A percentile compares a stretch with the other conserved stretches of the same genome.
These are phyloP conservation scores for Eucalyptus tenuipes DNA, from an alignment of 345 rosid species.

Conservation along the genomic window DNA sequence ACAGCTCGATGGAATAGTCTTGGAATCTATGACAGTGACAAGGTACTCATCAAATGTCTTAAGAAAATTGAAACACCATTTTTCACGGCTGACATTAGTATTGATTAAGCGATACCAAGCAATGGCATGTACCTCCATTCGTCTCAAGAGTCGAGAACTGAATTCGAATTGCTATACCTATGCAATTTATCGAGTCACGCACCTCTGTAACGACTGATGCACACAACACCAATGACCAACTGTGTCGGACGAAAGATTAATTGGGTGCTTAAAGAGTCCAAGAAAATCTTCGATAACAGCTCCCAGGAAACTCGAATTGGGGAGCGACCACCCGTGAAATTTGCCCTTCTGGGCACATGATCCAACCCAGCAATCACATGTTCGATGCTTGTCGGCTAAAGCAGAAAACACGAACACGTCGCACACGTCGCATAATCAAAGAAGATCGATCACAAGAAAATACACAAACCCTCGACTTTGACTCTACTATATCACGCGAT, in stretches of 20 bases:
- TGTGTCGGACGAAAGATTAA: neutral
- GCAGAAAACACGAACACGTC: neutral
- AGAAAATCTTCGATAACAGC: neutral
- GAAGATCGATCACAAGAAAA: neutral
- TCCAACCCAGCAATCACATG: neutral
- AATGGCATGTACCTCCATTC: neutral
- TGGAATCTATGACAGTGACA: neutral
- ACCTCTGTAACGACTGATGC: neutral
- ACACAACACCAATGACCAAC: neutral
- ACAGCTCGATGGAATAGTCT: neutral
- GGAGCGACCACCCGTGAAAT: neutral
- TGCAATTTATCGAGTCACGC: neutral
- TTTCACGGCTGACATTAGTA: neutral
- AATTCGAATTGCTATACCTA: neutral
- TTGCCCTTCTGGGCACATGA: neutral
- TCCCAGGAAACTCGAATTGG: neutral
- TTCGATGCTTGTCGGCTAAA: neutral
- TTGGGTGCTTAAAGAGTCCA: neutral
- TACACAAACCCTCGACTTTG: neutral
- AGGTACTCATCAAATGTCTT: neutral
- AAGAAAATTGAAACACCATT: neutral
- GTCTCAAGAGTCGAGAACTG: neutral
- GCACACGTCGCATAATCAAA: neutral
- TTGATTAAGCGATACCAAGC: neutral
- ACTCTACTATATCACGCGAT: neutral